Evolutionary conservation across 352 stramenopile species (phyloP), one percentile per base, ranked within the genome.

Genomic region (Globisporangium echinulatum): DNA sequence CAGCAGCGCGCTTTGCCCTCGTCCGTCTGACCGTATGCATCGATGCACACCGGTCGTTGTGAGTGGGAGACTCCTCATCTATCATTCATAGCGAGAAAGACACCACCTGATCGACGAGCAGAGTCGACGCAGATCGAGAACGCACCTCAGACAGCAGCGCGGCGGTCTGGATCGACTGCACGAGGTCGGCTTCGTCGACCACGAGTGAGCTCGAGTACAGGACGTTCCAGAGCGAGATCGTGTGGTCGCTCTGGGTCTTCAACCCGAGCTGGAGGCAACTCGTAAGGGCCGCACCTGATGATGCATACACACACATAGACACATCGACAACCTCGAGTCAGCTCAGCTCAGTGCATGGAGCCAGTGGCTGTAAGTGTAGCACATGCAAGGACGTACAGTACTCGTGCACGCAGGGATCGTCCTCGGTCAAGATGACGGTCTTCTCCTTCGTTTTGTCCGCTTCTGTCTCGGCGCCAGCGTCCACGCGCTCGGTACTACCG

Each of bases 171-270:
- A 90, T 80, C 56, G 68, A 78, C 53, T 89, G 75, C 53, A 89
- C 74, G 13, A 92, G 61, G 9, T 79, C 80, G 11, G 78, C 69
- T 25, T 92, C 82, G 33, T 92, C 80, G 2, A 92, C 67, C 53
- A 90, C 74, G n/a, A 90, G 72, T 40, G 80, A 84, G 54, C 74
- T 88, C 10, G 78, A 74, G 62, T 88, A 88, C 49, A 92, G 61
- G 0, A 92, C 79, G 33, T 83, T 80, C 82, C 82, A 92, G 52
- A 77, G 77, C 48, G 79, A 84, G n/a, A 79, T 59, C n/a, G 75
- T 67, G 37, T 77, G 67, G 19, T 77, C 66, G 42, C 39, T 71
- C 13, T 76, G 69, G 11, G 69, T 64, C 49, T 76, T 83, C 0
- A 91, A 58, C 3, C 82, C 82, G 15, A 89, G 63, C 63, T 80